A percentile compares a stretch with the other conserved stretches of the same genome.
Evolutionary conservation across 495 filamentous ascomycete species (phyloP).

Genomic region (Tuber indicum): DNA sequence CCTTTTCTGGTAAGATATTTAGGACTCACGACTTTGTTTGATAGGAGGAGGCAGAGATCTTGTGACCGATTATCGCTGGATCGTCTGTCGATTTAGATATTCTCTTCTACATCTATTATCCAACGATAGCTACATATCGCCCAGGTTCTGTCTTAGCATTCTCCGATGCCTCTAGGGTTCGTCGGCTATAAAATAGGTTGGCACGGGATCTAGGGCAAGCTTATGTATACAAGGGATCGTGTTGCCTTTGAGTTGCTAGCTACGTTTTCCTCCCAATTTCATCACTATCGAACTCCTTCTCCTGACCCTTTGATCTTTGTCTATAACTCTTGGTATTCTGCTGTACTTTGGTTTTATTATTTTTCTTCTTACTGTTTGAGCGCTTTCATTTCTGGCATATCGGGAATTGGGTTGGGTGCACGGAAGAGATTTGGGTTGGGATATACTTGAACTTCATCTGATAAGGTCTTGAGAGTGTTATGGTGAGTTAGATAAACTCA

Average conservation of each 20-base stretch:
- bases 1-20: slow-evolving; percentile 5
- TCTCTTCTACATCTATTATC: background rate
- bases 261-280: background rate
- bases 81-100: slow-evolving; percentile 36
- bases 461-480: background rate
- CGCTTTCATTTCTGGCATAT: background rate
- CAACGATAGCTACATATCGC: background rate
- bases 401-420: background rate
- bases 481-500: background rate
- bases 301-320: background rate
- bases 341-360: background rate
- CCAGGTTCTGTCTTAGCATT: background rate
- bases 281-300: background rate
- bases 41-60: slow-evolving; percentile 38
- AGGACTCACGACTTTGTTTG: background rate
- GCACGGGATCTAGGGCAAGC: background rate
- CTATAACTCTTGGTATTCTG: background rate
- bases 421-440: background rate
- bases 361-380: background rate
- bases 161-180: background rate
- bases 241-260: background rate
- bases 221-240: background rate
- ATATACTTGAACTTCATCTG: background rate
- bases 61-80: slow-evolving; percentile 41
- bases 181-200: background rate